Evolutionary conservation across 176 grass and related monocot species (phyloP), one percentile per base, ranked within the genome.

Genomic region (Panicum miliaceum): DNA sequence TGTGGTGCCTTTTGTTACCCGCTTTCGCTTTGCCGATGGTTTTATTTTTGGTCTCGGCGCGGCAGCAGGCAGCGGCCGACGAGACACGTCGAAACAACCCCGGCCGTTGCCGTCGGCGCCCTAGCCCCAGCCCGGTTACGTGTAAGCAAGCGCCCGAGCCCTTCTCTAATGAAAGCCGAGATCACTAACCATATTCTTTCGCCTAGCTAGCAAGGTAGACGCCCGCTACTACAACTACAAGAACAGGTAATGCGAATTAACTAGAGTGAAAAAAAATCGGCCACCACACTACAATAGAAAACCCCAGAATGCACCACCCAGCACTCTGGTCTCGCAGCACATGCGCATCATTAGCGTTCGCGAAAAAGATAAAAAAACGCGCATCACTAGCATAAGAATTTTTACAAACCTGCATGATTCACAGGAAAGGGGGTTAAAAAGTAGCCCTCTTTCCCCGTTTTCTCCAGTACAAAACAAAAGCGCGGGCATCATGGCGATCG

Each of bases 51-150:
- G 3, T 20, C 13, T 20, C 20, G 25, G 9, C 81, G 29, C 58
- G 22, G 34, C 71, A 53, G 20, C 26, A 20, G 1, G 14, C 48
- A 13, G 45, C 14, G 2, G 51, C 51, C 27, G 50, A 87, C 66
- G 65, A 45, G 74, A 42, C 71, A 22, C 13, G 51, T 85, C 52
- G 12, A 4, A 12, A 70, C 74, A 26, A 15, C 15, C 65, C 2
- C 54, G 61, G 76, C 76, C 54, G 54, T 40, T 72, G 42, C 84
- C 75, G 75, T 71, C 75, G 65, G 38, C 73, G 68, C 41, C 68
- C 73, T 18, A 52, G 50, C 15, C 47, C 46, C 47, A 15, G 36
- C 18, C 63, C 61, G 54, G 12, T 57, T 67, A 8, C 85, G 69
- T 75, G 78, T 48, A 60, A 59, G 62, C 60, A 76, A 27, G 22